Percentiles rank a stretch among this genome's conserved stretches.
phyloP scores from a whole-genome alignment of 257 asterid species.

The Coffea canephora region DNA sequence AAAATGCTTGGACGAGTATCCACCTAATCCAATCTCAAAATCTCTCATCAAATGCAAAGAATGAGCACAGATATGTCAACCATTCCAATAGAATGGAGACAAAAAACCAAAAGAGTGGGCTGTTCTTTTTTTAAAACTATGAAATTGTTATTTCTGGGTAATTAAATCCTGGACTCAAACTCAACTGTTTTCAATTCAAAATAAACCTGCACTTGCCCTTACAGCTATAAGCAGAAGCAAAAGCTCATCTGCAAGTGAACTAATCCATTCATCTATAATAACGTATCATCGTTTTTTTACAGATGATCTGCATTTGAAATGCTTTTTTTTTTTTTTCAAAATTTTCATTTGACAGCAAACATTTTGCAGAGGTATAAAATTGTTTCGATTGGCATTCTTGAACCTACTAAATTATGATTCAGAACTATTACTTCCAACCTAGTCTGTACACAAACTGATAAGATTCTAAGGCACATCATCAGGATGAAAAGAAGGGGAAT shows the following conservation, averaged over 20 bases:
- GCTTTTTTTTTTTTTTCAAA: neutral
- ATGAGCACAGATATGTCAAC: neutral
- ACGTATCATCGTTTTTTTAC: neutral
- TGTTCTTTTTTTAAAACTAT: neutral
- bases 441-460: slow-evolving; percentile 10
- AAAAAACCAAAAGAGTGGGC: neutral
- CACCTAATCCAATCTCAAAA: neutral
- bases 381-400: slow-evolving; percentile 1
- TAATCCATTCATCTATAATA: neutral
- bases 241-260: neutral
- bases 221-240: neutral
- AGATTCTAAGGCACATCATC: slow-evolving; percentile 2
- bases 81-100: neutral
- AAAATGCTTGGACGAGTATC: neutral
- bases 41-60: neutral
- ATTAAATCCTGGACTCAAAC: neutral
- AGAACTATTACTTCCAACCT: slow-evolving; percentile 4
- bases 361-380: neutral
- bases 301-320: neutral
- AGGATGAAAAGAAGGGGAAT: neutral
- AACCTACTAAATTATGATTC: neutral
- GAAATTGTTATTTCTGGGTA: neutral
- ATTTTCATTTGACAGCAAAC: neutral
- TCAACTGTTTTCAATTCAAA: neutral
- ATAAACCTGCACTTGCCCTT: neutral